Evolutionary conservation across 2,329 filamentous ascomycete genomes (phyloP).

Genomic region (Stenocarpella maydis): DNA sequence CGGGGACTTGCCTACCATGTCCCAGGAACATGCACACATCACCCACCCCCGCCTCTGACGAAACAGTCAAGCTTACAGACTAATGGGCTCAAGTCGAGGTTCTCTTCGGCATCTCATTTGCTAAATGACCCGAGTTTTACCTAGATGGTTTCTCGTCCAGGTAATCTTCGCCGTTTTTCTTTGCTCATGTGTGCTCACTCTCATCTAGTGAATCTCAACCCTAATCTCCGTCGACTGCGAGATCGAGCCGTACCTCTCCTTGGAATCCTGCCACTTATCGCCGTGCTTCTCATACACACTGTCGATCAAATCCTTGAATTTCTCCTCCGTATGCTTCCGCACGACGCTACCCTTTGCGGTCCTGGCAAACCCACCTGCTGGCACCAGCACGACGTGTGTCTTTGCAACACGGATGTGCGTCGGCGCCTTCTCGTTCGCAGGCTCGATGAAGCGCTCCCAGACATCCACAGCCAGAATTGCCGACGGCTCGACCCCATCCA

Average conservation of each 20-base stretch:
- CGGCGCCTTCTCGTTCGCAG: constrained; percentile 36
- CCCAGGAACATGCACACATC: too few relatives aligned
- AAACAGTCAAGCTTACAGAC: too few relatives aligned
- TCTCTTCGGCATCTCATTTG: not conserved
- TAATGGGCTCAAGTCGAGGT: too few relatives aligned
- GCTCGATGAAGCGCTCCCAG: constrained; percentile 35
- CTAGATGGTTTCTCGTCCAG: not conserved
- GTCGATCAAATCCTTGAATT: constrained; percentile 30
- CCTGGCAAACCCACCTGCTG: constrained; percentile 31
- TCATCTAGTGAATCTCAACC: constrained; percentile 23
- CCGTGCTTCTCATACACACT: constrained; percentile 35
- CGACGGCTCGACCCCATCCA: constrained; percentile 15
- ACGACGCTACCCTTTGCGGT: constrained; percentile 38
- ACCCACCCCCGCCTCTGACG: not conserved
- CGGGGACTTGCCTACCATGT: too few relatives aligned
- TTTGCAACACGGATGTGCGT: constrained; percentile 36
- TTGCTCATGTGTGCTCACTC: not conserved
- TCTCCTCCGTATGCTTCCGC: constrained; percentile 34
- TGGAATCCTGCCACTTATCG: constrained; percentile 37
- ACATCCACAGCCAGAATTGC: constrained; percentile 28
- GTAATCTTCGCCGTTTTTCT: not conserved
- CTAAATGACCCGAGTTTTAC: not conserved
- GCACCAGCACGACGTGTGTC: constrained; percentile 37
- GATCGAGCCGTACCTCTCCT: constrained; percentile 35
- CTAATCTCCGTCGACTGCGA: constrained; percentile 33